Percentiles rank a stretch among this genome's conserved stretches.
Evolutionary conservation across 2,329 filamentous ascomycete species (phyloP).

Genomic region (Botrytis hyacinthi): DNA sequence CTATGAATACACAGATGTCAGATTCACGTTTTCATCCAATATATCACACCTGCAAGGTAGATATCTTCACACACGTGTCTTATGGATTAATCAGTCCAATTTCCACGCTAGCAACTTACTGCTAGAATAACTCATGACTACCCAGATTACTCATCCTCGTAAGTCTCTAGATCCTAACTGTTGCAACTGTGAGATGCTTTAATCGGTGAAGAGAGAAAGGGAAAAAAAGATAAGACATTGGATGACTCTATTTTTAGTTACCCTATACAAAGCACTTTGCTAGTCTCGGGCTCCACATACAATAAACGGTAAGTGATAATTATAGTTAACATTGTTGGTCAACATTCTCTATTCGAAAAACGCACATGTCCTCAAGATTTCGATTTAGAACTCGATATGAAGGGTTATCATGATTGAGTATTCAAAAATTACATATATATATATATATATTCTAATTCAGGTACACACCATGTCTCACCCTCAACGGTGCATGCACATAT

Average conservation of each 20-base stretch:
- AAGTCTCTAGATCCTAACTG: neutral
- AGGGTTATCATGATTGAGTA: neutral
- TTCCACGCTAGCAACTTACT: neutral
- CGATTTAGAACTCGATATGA: neutral
- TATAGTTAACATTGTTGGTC: neutral
- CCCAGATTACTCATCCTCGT: too few relatives aligned
- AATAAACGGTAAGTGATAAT: neutral
- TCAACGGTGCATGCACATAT: neutral
- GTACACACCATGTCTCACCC: neutral
- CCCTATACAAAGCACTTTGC: neutral
- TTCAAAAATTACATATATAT: too few relatives aligned
- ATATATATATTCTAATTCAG: neutral
- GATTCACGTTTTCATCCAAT: neutral
- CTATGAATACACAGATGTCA: neutral
- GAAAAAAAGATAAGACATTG: neutral
- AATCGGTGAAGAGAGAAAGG: neutral
- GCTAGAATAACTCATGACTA: neutral
- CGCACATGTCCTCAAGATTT: neutral
- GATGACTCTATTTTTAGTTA: slow-evolving; percentile 15
- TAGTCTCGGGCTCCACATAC: slow-evolving; percentile 2
- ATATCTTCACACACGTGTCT: neutral
- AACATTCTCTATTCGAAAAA: neutral
- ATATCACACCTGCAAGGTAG: neutral
- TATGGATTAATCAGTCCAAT: neutral
- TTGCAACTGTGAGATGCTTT: neutral